Conservation (phyloP, 768 basidiomycete species). For the Phylloporus scabripes region DNA sequence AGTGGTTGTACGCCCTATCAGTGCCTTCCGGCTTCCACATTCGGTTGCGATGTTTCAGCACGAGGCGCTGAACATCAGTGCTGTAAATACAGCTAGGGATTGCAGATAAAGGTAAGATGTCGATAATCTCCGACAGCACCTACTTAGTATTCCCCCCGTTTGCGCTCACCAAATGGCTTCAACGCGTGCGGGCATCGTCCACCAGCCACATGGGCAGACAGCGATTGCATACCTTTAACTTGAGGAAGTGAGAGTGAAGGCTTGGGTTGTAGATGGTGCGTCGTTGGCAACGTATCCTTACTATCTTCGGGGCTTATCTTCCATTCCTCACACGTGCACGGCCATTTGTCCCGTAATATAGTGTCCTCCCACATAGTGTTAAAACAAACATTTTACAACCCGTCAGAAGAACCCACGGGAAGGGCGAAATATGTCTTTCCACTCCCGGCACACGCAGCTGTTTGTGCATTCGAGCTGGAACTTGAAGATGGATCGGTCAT, state of each 20-base stretch:
- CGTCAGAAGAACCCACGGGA: conserved; percentile 32
- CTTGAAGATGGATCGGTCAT: conserved; percentile 40
- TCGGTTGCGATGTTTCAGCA: neutral
- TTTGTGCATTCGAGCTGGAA: conserved; percentile 50
- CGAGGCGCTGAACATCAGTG: conserved; percentile 1
- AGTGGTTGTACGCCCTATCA: neutral
- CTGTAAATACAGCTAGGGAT: conserved; percentile 5
- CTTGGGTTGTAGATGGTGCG: conserved; percentile 41
- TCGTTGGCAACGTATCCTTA: neutral
- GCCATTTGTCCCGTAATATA: conserved; percentile 11
- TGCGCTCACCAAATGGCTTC: conserved; percentile 15
- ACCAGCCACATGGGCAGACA: conserved; percentile 23
- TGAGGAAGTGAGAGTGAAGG: conserved; percentile 37
- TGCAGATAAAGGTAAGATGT: conserved; percentile 9
- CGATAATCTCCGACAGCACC: conserved; percentile 7
- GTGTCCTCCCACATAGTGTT: conserved; percentile 43
- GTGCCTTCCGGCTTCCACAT: conserved; percentile 3
- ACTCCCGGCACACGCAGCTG: conserved; percentile 48
- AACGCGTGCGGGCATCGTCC: conserved; percentile 26
- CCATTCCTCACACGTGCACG: neutral
- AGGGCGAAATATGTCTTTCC: conserved; percentile 55
- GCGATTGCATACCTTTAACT: conserved; percentile 34
- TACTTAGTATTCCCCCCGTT: neutral
- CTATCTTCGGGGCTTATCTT: neutral
- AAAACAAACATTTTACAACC: conserved; percentile 38